These are phyloP conservation scores for Rhizomucor pusillus DNA, from an alignment of 371 early-diverging fungal species.

Conservation along the genomic window DNA sequence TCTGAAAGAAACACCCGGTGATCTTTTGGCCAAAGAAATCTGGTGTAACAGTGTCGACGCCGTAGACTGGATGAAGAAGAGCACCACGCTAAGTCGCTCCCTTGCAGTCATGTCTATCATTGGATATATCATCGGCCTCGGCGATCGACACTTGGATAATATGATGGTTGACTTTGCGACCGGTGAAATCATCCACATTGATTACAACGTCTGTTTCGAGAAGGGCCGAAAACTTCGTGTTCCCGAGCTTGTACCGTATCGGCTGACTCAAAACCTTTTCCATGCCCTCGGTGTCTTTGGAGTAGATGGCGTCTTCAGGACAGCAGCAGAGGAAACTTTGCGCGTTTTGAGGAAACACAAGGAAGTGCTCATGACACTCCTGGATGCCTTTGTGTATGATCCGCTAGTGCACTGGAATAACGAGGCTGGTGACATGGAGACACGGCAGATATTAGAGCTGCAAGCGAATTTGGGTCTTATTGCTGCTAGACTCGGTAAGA, in stretches of 20 bases:
- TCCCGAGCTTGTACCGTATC: slow-evolving; percentile 96
- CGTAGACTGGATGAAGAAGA: slow-evolving; percentile 72
- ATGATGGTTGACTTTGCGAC: slow-evolving; percentile 85
- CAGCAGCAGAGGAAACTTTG: slow-evolving; percentile 70
- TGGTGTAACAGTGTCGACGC: slow-evolving; percentile 56
- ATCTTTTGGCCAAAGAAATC: slow-evolving; percentile 60
- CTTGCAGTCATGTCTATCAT: slow-evolving; percentile 93
- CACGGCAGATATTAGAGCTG: slow-evolving; percentile 38
- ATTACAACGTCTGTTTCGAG: slow-evolving; percentile 98
- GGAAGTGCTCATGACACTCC: slow-evolving; percentile 78
- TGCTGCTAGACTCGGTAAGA: slow-evolving; percentile 35
- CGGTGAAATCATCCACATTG: slow-evolving; percentile 97
- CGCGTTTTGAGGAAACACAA: slow-evolving; percentile 75
- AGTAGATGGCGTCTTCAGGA: slow-evolving; percentile 78
- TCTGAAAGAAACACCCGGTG: slow-evolving; percentile 60
- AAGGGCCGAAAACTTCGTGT: slow-evolving; percentile 85
- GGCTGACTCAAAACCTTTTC: slow-evolving; percentile 88
- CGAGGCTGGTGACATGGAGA: slow-evolving; percentile 36
- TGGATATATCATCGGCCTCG: slow-evolving; percentile 97
- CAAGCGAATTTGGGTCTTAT: slow-evolving; percentile 35
- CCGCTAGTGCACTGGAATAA: slow-evolving; percentile 74
- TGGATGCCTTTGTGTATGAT: slow-evolving; percentile 94
- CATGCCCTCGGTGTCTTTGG: slow-evolving; percentile 79
- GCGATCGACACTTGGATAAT: slow-evolving; percentile 98
- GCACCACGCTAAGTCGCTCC: slow-evolving; percentile 78